A percentile compares a stretch with the other conserved stretches of the same genome.
Evolutionary conservation across 805 yeast genomes (phyloP).

Genomic region (Suhomyces kilbournensis): DNA sequence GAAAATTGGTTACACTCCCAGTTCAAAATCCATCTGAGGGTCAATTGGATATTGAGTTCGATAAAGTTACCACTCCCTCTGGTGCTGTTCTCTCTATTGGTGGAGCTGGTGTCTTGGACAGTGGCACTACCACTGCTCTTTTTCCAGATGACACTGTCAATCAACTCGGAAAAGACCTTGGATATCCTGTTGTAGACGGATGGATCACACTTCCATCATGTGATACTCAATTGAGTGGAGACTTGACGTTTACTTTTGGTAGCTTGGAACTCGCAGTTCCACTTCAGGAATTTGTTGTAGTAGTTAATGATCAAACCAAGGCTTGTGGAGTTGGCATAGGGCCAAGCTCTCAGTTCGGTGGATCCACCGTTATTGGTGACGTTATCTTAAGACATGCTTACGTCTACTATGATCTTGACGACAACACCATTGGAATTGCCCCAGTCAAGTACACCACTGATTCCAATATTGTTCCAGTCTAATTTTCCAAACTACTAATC

Average conservation of each 20-base stretch:
- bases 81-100: too few species aligned
- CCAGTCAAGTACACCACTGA: constrained; percentile 36
- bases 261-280: neutral
- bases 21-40: constrained; percentile 6
- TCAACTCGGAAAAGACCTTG: neutral
- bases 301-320: neutral
- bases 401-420: constrained; percentile 53
- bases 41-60: constrained; percentile 3
- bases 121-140: too few species aligned
- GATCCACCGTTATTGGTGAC: constrained; percentile 44
- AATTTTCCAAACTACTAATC: neutral
- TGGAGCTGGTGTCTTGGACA: too few species aligned
- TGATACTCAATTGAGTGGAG: neutral
- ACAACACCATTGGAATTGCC: constrained; percentile 43
- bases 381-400: constrained; percentile 30
- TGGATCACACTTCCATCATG: neutral
- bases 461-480: constrained; percentile 3
- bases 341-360: constrained; percentile 37
- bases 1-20: constrained; percentile 6
- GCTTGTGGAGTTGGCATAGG: neutral
- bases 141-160: too few species aligned
- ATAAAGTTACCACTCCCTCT: neutral
- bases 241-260: neutral
- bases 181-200: neutral
- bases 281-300: neutral